Base-by-base conservation (phyloP, 768 basidiomycete genomes). In the Termitomyces sp. region DNA sequence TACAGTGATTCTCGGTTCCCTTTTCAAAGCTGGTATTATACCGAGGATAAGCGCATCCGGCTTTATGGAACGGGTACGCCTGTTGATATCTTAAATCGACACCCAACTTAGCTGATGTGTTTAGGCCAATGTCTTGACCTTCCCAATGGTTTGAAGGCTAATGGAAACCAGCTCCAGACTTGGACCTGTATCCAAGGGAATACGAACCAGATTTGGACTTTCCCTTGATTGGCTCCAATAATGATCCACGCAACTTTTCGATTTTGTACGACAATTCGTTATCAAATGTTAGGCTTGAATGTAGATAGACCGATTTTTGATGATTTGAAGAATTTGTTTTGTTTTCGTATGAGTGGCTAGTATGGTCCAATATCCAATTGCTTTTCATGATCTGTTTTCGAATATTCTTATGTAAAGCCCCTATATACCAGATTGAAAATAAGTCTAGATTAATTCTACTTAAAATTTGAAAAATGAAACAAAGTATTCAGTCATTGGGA, bases 1-100 rank as follows among this genome's bases (percentile, higher is more conserved):
- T 72, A 66, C 52, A 58, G 60, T 26, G 69, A 65, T 54, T 61
- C 62, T 41, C 62, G 60, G 33, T 66, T 71, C 24, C 62, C 69
- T 18, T 68, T 65, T 7, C 71, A 72, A 53, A 58, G 63, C 7
- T 71, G 71, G 71, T 56, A 52, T 22, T 71, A 67, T 60, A 67
- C 64, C 5, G 58, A 59, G 30, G 65, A 70, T 46, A 70, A 70
- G 47, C 61, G 62, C 44, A 62, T 72, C 38, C 63, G 65, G 9
- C 59, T 70, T 16, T 38, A 53, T 22, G 63, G 61, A 10, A 52
- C 60, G 55, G 68, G 67, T 68, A 60, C 16, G 58, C 26, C 40
- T 11, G 13, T 6, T 20, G 7, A n/a, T 18, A 20, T 14, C n/a
- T 7, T 6, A 30, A 30, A 38, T 20, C 20, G 38, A 41, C 24